phyloP scores from a whole-genome alignment of 140 eudicot genomes.

The Oenanthe javanica region DNA sequence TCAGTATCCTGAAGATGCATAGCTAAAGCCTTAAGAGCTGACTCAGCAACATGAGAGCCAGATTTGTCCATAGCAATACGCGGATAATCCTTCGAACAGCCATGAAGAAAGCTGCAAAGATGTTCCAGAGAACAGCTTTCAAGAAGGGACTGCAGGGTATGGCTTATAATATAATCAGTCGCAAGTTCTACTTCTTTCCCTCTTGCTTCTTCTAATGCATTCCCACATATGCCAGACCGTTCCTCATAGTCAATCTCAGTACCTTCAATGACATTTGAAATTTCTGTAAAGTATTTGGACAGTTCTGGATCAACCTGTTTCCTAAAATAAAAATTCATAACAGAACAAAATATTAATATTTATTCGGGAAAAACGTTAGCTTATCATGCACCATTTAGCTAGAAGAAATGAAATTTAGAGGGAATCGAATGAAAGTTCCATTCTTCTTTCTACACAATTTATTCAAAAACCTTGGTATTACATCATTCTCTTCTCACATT shows the following conservation, averaged over 20 bases:
- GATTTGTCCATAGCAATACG: constrained; percentile 71
- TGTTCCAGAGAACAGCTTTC: constrained; percentile 74
- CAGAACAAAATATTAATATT: not conserved
- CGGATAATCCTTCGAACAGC: constrained; percentile 50
- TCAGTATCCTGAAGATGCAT: constrained; percentile 60
- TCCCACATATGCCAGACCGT: constrained; percentile 63
- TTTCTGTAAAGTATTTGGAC: constrained; percentile 45
- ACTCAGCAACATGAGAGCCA: constrained; percentile 99
- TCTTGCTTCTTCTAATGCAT: constrained; percentile 84
- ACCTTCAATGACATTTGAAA: constrained; percentile 70
- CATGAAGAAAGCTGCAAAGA: constrained; percentile 65
- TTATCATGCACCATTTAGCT: not conserved
- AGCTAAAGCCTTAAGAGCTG: constrained; percentile 80
- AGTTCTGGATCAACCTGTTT: constrained; percentile 70
- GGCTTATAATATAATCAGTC: constrained; percentile 83
- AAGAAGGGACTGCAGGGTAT: constrained; percentile 74
- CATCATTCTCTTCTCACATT: not conserved
- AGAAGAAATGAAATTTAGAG: not conserved
- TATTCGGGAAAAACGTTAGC: not conserved
- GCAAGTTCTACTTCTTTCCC: constrained; percentile 98
- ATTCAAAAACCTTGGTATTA: no score
- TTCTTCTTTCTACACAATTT: no score
- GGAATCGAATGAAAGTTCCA: not conserved
- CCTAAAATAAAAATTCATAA: constrained; percentile 23
- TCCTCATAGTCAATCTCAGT: constrained; percentile 69